A percentile compares a stretch with the other conserved stretches of the same genome.
Conservation (phyloP, 352 stramenopile genomes). For the Blastocystis sp. region DNA sequence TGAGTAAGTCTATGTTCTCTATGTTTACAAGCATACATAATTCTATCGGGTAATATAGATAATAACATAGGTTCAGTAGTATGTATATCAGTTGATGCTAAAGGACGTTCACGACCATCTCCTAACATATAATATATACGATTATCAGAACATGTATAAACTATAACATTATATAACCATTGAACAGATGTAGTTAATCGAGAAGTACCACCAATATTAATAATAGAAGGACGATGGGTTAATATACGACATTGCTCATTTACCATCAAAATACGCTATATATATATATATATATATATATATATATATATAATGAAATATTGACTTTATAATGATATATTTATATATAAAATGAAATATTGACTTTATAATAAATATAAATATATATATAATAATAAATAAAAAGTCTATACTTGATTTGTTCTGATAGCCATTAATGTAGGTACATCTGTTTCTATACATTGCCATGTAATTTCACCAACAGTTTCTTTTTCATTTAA, state of each 20-base stretch:
- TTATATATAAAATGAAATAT: too few relatives aligned
- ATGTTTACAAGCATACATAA: constrained; percentile 35
- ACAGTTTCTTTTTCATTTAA: constrained; percentile 24
- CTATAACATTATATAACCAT: constrained; percentile 29
- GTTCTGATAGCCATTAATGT: constrained; percentile 27
- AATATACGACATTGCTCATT: constrained; percentile 19
- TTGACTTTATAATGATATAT: too few relatives aligned
- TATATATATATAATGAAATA: too few relatives aligned
- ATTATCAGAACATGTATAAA: constrained; percentile 35
- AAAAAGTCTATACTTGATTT: too few relatives aligned
- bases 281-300: neutral
- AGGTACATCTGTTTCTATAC: constrained; percentile 17
- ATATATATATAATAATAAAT: too few relatives aligned
- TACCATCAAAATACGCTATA: constrained; percentile 27
- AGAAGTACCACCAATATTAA: constrained; percentile 33
- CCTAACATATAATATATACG: constrained; percentile 37
- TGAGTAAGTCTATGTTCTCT: constrained; percentile 29
- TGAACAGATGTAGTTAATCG: constrained; percentile 35
- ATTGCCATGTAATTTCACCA: constrained; percentile 27
- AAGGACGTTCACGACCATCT: constrained; percentile 21
- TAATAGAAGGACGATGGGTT: constrained; percentile 10
- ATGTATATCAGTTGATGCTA: constrained; percentile 29
- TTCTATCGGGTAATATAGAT: constrained; percentile 24
- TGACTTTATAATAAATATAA: too few relatives aligned
- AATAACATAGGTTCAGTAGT: constrained; percentile 32